Base-by-base conservation (phyloP, 257 asterid species). In the Gentiana macrophylla region DNA sequence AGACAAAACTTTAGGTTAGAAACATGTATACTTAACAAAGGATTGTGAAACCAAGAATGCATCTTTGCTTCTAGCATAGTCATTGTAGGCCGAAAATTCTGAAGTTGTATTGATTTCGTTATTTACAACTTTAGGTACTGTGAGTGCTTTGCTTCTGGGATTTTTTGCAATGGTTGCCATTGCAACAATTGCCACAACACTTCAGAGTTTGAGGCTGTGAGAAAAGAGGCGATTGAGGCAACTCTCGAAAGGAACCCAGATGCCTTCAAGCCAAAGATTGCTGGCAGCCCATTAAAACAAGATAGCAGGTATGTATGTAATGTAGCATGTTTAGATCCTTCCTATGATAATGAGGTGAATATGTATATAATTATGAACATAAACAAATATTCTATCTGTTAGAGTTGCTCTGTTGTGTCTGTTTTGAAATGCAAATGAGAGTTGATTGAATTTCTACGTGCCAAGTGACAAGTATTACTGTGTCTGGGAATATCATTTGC, bases 131-230 rank as follows among this genome's bases (percentile, higher is more conserved):
- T 41, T 81, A 86, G 94, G 83, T 83, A 83, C 66, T 86, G 94
- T 59, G 94, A 81, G 61, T 83, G 94, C 73, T 86, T 86, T 77
- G 73, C 94, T 34, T 67, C 76, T 59, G 88, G 94, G 62, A 59
- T 34, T 50, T 79, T 73, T 62, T 86, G 95, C 51, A 77, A 81
- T 69, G 86, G 86, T 49, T 86, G 95, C 69, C 77, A 74, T 64
- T 83, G 95, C 74, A 34, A 56, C 41, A 72, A 76, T 47, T 83
- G 94, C 66, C 67, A 68, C 76, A 83, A 86, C 66, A 77, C 52
- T 50, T 32, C 63, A 54, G 80, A 71, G 50, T 53, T 69, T 35
- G 94, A 80, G 62, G 78, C 62, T 15, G 70, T 65, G 37, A 79
- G 94, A 71, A 75, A 70, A 60, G 82, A 50, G 57, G 74, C 87